Evolutionary conservation across 192 early-diverging fungal species (phyloP), one percentile per base, ranked within the genome.

Genomic region (Funneliformis geosporum): DNA sequence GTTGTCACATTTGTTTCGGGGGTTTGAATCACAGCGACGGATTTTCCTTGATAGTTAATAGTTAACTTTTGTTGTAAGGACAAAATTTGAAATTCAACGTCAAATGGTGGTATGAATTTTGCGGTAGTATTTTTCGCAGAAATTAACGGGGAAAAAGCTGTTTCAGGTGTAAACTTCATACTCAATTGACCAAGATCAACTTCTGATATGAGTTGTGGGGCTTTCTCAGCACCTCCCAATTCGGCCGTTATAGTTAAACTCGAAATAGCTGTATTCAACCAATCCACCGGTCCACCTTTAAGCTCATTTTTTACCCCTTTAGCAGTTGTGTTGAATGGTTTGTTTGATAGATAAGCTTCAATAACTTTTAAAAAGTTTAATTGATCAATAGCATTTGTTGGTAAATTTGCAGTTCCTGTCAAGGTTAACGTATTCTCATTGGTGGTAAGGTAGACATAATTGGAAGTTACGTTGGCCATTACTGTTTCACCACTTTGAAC

Each of bases 21-120:
- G 21, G 16, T 55, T 55, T 55, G 16, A 21, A 55, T 1, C 6
- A 16, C 18, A 55, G 5, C 18, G 16, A 18, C 21, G 21, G 14
- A 5, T 21, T 21, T 55, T 6, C 21, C 16, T 6, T 55, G 0
- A 55, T 0, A 44, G 16, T 55, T 6, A 14, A 55, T 21, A 5
- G 16, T 55, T 55, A 55, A 18, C 21, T 55, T 18, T 55, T 55
- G 50, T 21, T 18, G 16, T 55, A 55, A 1, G 14, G 6, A 1
- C 21, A 55, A 55, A 55, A 55, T 55, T 55, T 1, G 16, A 16
- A 55, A 55, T 27, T 83, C 85, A 33, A 90, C 73, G 47, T 78
- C 46, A 55, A 90, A 91, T 4, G 89, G 89, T 44, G 89, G 81
- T 6, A 73, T 23, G 80, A 82, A 86, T n/a, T 78, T 78, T 23